Conservation (phyloP, 2,329 filamentous ascomycete species). For the Parasarocladium wereldwijsianum region DNA sequence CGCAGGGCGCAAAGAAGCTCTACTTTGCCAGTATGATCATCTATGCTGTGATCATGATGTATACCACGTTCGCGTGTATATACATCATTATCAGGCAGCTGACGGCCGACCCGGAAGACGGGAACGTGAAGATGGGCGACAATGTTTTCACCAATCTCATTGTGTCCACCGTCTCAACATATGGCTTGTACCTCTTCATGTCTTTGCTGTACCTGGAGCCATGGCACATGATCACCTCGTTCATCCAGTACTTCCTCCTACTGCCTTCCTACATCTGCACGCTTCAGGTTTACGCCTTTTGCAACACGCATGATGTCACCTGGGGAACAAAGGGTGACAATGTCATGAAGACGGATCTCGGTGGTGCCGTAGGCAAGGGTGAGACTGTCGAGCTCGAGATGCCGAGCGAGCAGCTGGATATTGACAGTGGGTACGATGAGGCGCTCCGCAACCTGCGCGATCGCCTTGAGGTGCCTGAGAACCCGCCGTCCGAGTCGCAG, state of each 20-base stretch:
- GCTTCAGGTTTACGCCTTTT: conserved; percentile 95
- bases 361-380: conserved; percentile 65
- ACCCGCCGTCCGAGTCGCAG: conserved; percentile 55
- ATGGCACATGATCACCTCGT: conserved; percentile 97
- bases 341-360: conserved; percentile 81
- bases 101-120: conserved; percentile 27
- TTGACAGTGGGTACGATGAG: conserved; percentile 94
- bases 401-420: conserved; percentile 94
- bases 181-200: conserved; percentile 93
- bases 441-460: conserved; percentile 92
- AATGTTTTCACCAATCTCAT: conserved; percentile 94
- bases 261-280: conserved; percentile 93
- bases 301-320: conserved; percentile 96
- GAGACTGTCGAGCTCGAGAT: conserved; percentile 89
- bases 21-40: conserved; percentile 79
- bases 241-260: conserved; percentile 81
- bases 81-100: conserved; percentile 85
- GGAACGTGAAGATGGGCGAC: conserved; percentile 50
- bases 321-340: conserved; percentile 99
- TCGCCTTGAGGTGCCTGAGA: conserved; percentile 62
- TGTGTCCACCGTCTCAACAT: conserved; percentile 72
- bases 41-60: conserved; percentile 89
- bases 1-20: conserved; percentile 84
- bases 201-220: conserved; percentile 93
- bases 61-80: conserved; percentile 78